Evolutionary conservation across 2,329 filamentous ascomycete genomes (phyloP).

Genomic region (Seiridium unicorne): DNA sequence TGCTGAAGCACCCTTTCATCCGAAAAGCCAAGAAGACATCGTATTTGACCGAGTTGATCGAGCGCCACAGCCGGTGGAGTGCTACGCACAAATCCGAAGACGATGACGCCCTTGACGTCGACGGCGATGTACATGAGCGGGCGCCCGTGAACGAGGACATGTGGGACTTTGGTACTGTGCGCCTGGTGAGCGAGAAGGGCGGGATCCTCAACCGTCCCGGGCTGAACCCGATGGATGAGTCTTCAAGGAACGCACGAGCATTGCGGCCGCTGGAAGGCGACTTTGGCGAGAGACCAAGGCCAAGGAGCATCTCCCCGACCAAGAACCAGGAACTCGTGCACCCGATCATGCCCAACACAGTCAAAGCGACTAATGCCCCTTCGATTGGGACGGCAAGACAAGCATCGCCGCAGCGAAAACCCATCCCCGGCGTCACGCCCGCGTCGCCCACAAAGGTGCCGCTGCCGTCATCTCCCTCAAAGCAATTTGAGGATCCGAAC

Average conservation of each 20-base stretch:
- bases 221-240: conserved; percentile 73
- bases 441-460: conserved; percentile 59
- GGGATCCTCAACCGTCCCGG: conserved; percentile 55
- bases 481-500: conserved; percentile 37
- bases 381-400: conserved; percentile 51
- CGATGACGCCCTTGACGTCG: conserved; percentile 63
- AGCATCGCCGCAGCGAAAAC: conserved; percentile 59
- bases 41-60: conserved; percentile 95
- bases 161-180: conserved; percentile 97
- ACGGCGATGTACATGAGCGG: conserved; percentile 56
- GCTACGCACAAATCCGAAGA: conserved; percentile 73
- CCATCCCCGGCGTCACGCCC: conserved; percentile 35
- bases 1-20: conserved; percentile 88
- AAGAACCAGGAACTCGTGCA: conserved; percentile 47
- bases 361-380: conserved; percentile 47
- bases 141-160: conserved; percentile 72
- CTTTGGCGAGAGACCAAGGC: conserved; percentile 50
- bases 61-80: conserved; percentile 84
- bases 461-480: conserved; percentile 58
- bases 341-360: conserved; percentile 46
- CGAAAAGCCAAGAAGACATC: conserved; percentile 90
- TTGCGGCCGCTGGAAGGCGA: conserved; percentile 52
- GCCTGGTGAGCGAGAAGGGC: conserved; percentile 70
- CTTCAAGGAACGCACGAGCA: conserved; percentile 73
- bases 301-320: conserved; percentile 48